Evolutionary conservation across 495 filamentous ascomycete species (phyloP).

Genomic region (Beverwykella pulmonaria): DNA sequence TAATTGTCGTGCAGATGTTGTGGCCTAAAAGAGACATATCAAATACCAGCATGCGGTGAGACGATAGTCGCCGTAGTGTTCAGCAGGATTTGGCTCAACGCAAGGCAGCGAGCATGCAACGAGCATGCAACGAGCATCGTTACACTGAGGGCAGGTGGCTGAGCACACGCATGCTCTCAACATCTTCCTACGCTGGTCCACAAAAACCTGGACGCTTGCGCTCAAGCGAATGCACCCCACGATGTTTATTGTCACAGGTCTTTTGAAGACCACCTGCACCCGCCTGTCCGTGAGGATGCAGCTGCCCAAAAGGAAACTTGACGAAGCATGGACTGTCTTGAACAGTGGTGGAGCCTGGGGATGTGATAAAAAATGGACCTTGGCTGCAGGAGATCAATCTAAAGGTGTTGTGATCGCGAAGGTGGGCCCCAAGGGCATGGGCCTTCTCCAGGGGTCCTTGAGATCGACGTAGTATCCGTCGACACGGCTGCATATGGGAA

Average conservation of each 20-base stretch:
- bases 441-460: not conserved
- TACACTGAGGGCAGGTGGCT: slow-evolving; percentile 7
- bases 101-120: slow-evolving; percentile 5
- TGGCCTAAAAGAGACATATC: slow-evolving; percentile 13
- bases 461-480: slow-evolving; percentile 25
- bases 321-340: not conserved
- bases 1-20: slow-evolving; percentile 24
- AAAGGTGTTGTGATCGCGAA: not conserved
- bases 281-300: not conserved
- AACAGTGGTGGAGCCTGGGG: not conserved
- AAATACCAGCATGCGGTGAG: slow-evolving; percentile 33
- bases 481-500: slow-evolving; percentile 1
- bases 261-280: not conserved
- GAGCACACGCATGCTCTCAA: slow-evolving; percentile 3
- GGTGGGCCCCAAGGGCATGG: not conserved
- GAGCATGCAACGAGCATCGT: slow-evolving; percentile 12
- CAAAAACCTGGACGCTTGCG: not conserved
- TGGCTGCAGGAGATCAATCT: slow-evolving; percentile 24
- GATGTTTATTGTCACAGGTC: not conserved
- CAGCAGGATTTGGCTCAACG: slow-evolving; percentile 17
- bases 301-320: not conserved
- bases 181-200: not conserved
- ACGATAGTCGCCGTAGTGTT: slow-evolving; percentile 18
- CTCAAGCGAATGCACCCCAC: not conserved
- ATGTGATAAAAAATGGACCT: slow-evolving; percentile 2